phyloP scores from a whole-genome alignment of 495 filamentous ascomycete species.

The Delitschia confertaspora region DNA sequence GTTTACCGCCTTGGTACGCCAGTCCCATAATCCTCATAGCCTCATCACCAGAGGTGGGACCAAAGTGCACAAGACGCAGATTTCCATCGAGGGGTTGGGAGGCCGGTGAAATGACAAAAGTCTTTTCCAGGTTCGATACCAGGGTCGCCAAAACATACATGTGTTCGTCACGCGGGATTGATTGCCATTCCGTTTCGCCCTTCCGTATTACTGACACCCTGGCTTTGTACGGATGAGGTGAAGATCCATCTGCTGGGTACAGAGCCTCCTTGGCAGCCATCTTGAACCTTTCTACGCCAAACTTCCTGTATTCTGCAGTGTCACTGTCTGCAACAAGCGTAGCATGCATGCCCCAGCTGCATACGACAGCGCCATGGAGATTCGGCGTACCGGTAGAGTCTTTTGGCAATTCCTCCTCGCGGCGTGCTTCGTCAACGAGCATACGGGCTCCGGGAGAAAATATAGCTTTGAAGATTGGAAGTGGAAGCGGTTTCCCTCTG shows the following conservation, averaged over 20 bases:
- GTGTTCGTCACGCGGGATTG: no score
- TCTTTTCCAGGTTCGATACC: constrained; percentile 70
- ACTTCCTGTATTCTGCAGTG: constrained; percentile 62
- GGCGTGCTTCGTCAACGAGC: constrained; percentile 41
- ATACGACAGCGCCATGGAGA: constrained; percentile 66
- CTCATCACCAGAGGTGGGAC: constrained; percentile 48
- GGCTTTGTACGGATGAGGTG: constrained; percentile 61
- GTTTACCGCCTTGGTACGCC: constrained; percentile 66
- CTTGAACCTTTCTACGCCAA: constrained; percentile 67
- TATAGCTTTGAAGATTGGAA: constrained; percentile 38
- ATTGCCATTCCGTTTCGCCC: constrained; percentile 25
- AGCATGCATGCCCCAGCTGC: constrained; percentile 82
- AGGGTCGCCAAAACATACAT: constrained; percentile 68
- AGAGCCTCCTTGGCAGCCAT: constrained; percentile 73
- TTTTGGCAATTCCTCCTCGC: constrained; percentile 28
- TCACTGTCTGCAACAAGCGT: constrained; percentile 81
- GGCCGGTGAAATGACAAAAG: constrained; percentile 66
- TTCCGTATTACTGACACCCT: constrained; percentile 40
- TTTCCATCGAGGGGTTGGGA: constrained; percentile 57
- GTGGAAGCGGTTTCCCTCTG: constrained; percentile 20
- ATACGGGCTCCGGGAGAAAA: constrained; percentile 58
- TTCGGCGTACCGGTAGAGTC: constrained; percentile 10
- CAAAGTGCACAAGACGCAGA: constrained; percentile 67
- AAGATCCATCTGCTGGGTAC: constrained; percentile 46
- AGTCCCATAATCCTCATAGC: constrained; percentile 66